A percentile compares a stretch with the other conserved stretches of the same genome.
Conservation (phyloP, 108 stramenopile species). For the Cyclotella kingstonii region DNA sequence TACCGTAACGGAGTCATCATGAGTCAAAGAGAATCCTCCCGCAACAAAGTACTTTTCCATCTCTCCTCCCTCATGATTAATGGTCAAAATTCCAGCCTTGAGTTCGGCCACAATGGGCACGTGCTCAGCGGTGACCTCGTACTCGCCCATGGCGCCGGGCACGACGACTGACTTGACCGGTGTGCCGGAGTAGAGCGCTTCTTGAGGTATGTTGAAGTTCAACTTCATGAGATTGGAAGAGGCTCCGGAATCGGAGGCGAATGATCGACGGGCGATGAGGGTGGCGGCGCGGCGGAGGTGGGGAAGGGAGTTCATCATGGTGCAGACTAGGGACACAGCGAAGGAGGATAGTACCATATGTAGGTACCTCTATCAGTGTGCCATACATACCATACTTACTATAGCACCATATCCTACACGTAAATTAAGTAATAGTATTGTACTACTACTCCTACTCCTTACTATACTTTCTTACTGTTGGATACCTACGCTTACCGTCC, state of each 20-base stretch:
- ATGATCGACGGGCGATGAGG: slow-evolving; percentile 29
- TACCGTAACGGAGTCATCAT: slow-evolving; percentile 88
- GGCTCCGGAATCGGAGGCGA: slow-evolving; percentile 46
- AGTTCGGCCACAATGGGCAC: slow-evolving; percentile 95
- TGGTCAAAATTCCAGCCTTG: slow-evolving; percentile 94
- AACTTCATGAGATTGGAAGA: slow-evolving; percentile 70
- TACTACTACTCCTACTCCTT: no score
- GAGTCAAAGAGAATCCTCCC: slow-evolving; percentile 94
- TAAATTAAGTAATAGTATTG: no score
- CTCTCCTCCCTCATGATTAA: slow-evolving; percentile 86
- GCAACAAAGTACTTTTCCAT: slow-evolving; percentile 96
- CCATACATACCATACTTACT: neutral
- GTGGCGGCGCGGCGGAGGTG: slow-evolving; percentile 28
- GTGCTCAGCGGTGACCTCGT: slow-evolving; percentile 94
- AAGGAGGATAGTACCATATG: no score
- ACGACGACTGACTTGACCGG: slow-evolving; percentile 80
- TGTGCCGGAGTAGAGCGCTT: slow-evolving; percentile 87
- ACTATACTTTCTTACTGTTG: no score
- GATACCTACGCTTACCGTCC: no score
- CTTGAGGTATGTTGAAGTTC: slow-evolving; percentile 91
- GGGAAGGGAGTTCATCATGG: slow-evolving; percentile 51
- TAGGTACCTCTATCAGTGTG: no score
- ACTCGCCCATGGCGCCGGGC: slow-evolving; percentile 94
- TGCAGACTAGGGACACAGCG: no score
- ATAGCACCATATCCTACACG: neutral